A percentile compares a stretch with the other conserved stretches of the same genome.
Conservation (phyloP, 371 early-diverging fungal species). For the Dichotomocladium elegans region DNA sequence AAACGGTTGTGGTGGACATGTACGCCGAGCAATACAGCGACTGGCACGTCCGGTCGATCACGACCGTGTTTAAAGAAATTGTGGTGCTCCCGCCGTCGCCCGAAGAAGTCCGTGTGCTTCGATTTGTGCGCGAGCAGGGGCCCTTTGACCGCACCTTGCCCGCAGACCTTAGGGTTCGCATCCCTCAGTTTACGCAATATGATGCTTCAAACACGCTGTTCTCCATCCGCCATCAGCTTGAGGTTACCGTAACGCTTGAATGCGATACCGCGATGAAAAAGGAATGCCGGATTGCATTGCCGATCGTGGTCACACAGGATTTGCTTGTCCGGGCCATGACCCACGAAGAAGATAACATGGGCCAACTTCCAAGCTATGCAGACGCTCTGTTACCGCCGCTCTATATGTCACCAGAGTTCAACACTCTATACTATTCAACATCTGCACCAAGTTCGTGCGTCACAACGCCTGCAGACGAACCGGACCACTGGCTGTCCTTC, state of each 20-base stretch:
- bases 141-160: constrained; percentile 17
- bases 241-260: constrained; percentile 27
- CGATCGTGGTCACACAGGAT: constrained; percentile 19
- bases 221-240: constrained; percentile 30
- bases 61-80: constrained; percentile 40
- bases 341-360: background rate
- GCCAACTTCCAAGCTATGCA: constrained; percentile 9
- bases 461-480: constrained; percentile 3
- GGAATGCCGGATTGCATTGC: constrained; percentile 32
- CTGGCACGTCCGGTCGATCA: constrained; percentile 24
- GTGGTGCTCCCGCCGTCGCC: constrained; percentile 3
- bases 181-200: constrained; percentile 20
- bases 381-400: constrained; percentile 8
- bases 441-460: background rate
- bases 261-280: constrained; percentile 2
- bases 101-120: constrained; percentile 33
- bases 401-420: background rate
- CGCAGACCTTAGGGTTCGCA: background rate
- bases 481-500: constrained; percentile 6
- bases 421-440: too few species aligned
- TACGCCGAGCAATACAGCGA: constrained; percentile 10
- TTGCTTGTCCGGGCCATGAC: background rate
- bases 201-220: constrained; percentile 25
- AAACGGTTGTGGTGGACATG: constrained; percentile 28
- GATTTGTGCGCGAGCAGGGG: constrained; percentile 28